Evolutionary conservation across 2,329 filamentous ascomycete genomes (phyloP), one percentile per base, ranked within the genome.

Genomic region (Aspergillus glaucus): DNA sequence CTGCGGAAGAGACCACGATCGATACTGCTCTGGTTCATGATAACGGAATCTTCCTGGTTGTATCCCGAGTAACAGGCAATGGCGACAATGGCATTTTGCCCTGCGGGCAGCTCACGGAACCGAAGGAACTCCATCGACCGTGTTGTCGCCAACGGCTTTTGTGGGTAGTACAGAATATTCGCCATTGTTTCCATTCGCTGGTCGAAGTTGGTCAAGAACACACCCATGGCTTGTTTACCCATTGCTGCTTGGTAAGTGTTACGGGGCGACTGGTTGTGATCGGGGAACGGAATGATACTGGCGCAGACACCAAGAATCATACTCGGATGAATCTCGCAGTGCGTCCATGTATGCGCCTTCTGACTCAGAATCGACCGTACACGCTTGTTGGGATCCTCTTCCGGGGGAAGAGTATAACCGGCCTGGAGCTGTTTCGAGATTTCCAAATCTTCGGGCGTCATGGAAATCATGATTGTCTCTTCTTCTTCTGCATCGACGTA

Each of bases 181-280:
- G 92, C 87, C 93, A 98, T 98, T 4, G 93, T 98, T 65, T 98
- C 93, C 92, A 98, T 97, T 55, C 93, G 90, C 53, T 92, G 84
- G 37, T 88, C 86, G 70, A 95, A 98, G 67, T 98, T 98, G 10
- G 94, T 98, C 49, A 98, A 79, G 75, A 95, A 96, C 61, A 97
- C 91, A 65, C 94, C 93, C 94, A 98, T 98, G 54, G 93, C 93
- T 80, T 98, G 93, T 74, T 98, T 98, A 77, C 94, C 93, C 93
- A 98, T 98, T 66, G 93, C 93, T 62, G 92, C 96, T 74, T 97
- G 92, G 71, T 96, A 98, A 3, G 92, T 97, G 67, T 98, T 98
- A 86, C 93, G 87, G 57, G 93, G 93, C 54, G 92, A 97, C 81
- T 94, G 64, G 43, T 98, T 98, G 76, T 98, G 93, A 74, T 98